A percentile compares a stretch with the other conserved stretches of the same genome.
These are phyloP conservation scores for Septoria linicola DNA, from an alignment of 2,329 filamentous ascomycete species.

Conservation along the genomic window DNA sequence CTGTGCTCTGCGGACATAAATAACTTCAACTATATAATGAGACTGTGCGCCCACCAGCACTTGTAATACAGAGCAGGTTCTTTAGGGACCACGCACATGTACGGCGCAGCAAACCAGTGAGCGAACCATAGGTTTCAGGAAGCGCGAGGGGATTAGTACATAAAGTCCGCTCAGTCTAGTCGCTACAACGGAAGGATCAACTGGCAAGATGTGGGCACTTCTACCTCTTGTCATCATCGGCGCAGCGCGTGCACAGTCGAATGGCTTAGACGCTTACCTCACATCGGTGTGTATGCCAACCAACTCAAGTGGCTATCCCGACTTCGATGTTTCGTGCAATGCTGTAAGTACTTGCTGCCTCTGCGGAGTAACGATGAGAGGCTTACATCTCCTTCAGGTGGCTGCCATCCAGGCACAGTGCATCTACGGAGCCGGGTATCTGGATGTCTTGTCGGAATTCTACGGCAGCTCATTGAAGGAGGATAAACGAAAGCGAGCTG, in stretches of 20 bases:
- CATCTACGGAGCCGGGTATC: conserved; percentile 23
- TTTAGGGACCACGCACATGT: too few relatives aligned
- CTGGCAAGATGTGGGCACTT: background rate
- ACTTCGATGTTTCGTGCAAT: conserved; percentile 32
- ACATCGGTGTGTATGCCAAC: conserved; percentile 28
- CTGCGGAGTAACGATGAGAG: background rate
- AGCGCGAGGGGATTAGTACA: too few relatives aligned
- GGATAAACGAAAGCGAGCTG: too few relatives aligned
- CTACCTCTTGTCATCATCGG: background rate
- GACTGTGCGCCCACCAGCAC: too few relatives aligned
- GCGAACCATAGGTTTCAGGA: too few relatives aligned
- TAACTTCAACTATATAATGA: too few relatives aligned
- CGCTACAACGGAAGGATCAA: too few relatives aligned
- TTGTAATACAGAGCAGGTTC: too few relatives aligned
- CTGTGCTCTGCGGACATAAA: too few relatives aligned
- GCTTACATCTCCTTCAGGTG: background rate
- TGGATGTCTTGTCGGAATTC: background rate
- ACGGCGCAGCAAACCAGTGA: too few relatives aligned
- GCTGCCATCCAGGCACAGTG: conserved; percentile 28
- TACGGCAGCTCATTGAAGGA: too few relatives aligned
- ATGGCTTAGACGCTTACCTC: conserved; percentile 25
- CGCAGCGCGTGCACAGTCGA: conserved; percentile 7
- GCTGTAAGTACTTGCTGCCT: conserved; percentile 11
- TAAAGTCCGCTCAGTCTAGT: too few relatives aligned
- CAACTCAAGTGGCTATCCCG: conserved; percentile 24